phyloP scores from a whole-genome alignment of 2,329 filamentous ascomycete genomes.

The Diaporthe citri region DNA sequence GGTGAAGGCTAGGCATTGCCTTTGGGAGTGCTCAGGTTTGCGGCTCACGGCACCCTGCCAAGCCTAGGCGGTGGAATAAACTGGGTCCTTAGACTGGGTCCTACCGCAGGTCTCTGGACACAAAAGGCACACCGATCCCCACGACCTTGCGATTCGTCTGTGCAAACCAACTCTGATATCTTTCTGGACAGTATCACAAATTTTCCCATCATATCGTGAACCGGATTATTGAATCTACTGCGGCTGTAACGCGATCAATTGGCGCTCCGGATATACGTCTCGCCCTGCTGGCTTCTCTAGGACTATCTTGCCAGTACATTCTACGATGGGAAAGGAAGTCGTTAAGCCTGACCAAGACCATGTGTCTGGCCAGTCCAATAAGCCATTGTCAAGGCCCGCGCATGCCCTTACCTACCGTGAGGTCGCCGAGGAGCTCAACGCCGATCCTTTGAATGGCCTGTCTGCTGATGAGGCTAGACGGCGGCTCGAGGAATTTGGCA shows the following conservation, averaged over 20 bases:
- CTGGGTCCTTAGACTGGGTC: too few relatives aligned
- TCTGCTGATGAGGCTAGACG: not conserved
- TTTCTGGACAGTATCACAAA: too few relatives aligned
- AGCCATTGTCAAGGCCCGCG: not conserved
- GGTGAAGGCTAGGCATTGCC: not conserved
- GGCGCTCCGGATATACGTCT: not conserved
- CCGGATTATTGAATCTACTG: too few relatives aligned
- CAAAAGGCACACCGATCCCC: too few relatives aligned
- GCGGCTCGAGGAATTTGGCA: constrained; percentile 2
- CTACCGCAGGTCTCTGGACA: too few relatives aligned
- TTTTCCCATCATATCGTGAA: too few relatives aligned
- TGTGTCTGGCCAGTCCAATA: constrained; percentile 1
- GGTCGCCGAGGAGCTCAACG: not conserved
- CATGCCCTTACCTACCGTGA: not conserved
- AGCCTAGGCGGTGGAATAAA: too few relatives aligned
- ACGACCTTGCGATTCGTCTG: too few relatives aligned
- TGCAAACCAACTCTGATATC: not conserved
- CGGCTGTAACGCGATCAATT: not conserved
- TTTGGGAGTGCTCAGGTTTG: too few relatives aligned
- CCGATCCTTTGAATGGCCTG: not conserved
- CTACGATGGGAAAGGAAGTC: not conserved
- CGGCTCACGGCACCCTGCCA: not conserved
- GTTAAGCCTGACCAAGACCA: not conserved
- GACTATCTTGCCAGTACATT: not conserved
- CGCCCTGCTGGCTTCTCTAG: too few relatives aligned